These are phyloP conservation scores for Hemerocallis citrina DNA, from an alignment of 106 monocot species.

Conservation along the genomic window DNA sequence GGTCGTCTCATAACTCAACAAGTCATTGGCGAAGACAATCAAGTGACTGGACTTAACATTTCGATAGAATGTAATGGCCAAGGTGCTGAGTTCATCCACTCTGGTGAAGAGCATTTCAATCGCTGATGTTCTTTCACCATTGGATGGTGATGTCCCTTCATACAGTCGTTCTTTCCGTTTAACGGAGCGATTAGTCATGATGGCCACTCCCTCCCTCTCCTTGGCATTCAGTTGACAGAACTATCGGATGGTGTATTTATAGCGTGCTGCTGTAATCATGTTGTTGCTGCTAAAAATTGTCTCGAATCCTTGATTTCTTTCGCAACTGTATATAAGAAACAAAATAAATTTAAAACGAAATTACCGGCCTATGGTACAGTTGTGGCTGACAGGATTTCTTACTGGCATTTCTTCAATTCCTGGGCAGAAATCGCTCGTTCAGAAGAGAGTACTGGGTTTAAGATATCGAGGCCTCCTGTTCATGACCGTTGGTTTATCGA, in stretches of 20 bases:
- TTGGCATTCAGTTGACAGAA: constrained; percentile 16
- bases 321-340: no score
- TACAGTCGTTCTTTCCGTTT: constrained; percentile 14
- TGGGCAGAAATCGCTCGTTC: constrained; percentile 16
- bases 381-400: constrained; percentile 14
- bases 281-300: no score
- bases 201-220: constrained; percentile 13
- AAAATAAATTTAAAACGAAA: no score
- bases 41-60: no score
- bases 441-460: neutral
- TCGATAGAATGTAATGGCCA: no score
- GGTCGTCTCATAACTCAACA: neutral
- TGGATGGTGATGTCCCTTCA: neutral
- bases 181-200: constrained; percentile 7
- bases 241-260: constrained; percentile 19
- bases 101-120: neutral
- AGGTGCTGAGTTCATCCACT: constrained; percentile 26
- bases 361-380: no score
- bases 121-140: neutral
- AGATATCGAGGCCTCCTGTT: neutral
- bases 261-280: constrained; percentile 19
- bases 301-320: no score
- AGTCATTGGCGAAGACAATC: constrained; percentile 12
- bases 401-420: constrained; percentile 27
- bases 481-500: neutral